Conservation (phyloP, 2,329 filamentous ascomycete genomes). For the Cordyceps fumosorosea region DNA sequence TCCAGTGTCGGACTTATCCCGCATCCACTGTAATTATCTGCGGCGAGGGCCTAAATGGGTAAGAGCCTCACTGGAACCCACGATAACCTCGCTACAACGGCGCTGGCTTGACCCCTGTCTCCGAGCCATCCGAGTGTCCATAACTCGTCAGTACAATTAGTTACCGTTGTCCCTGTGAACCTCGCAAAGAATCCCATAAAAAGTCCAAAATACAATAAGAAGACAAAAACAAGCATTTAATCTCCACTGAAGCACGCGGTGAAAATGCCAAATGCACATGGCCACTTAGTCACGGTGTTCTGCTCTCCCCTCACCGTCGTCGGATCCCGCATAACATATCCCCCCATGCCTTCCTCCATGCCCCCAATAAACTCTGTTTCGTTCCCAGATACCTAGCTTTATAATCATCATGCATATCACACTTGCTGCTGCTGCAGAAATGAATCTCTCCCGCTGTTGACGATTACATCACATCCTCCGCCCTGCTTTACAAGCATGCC, state of each 20-base stretch:
- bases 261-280: not conserved
- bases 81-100: not conserved
- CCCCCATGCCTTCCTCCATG: not conserved
- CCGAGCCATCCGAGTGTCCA: constrained; percentile 4
- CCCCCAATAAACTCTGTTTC: not conserved
- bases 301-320: not conserved
- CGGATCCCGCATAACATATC: not conserved
- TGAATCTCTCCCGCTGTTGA: not conserved
- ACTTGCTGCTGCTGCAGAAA: not conserved
- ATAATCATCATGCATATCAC: not conserved
- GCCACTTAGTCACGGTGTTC: not conserved
- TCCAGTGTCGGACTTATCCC: not conserved
- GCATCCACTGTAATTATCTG: constrained; percentile 5
- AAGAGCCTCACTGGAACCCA: not conserved
- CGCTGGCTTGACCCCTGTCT: not conserved
- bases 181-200: not conserved
- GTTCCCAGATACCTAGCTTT: not conserved
- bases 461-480: not conserved
- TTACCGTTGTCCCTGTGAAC: not conserved
- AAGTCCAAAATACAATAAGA: not conserved
- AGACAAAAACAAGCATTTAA: not conserved
- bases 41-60: not conserved
- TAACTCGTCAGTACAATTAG: not conserved
- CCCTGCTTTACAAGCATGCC: not conserved
- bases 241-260: not conserved